Conservation (phyloP, 2,329 filamentous ascomycete genomes). For the Talaromyces amestolkiae region DNA sequence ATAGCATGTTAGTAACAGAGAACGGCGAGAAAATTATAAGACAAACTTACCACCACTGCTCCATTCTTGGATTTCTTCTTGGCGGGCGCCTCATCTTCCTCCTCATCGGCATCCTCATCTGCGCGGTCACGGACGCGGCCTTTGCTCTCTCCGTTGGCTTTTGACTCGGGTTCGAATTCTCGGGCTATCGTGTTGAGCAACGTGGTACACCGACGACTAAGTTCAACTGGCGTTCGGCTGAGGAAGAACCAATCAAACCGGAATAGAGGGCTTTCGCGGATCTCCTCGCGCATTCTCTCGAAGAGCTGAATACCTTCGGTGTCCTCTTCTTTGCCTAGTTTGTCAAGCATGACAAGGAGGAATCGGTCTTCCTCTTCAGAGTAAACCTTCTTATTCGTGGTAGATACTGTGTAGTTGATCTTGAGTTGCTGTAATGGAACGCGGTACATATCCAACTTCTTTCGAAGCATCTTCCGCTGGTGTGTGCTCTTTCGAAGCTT, state of each 20-base stretch:
- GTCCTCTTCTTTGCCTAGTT: constrained; percentile 83
- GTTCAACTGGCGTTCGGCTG: constrained; percentile 86
- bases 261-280: constrained; percentile 90
- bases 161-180: constrained; percentile 71
- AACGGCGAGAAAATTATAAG: not conserved
- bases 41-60: constrained; percentile 64
- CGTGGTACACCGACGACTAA: constrained; percentile 88
- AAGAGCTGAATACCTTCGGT: constrained; percentile 56
- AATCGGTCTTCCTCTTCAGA: constrained; percentile 98
- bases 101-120: constrained; percentile 77
- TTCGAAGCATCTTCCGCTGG: constrained; percentile 86
- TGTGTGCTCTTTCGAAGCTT: constrained; percentile 84
- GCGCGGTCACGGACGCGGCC: constrained; percentile 61
- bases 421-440: constrained; percentile 96
- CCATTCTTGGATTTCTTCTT: constrained; percentile 72
- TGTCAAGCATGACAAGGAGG: constrained; percentile 87
- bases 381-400: constrained; percentile 99
- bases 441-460: constrained; percentile 96
- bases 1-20: not conserved
- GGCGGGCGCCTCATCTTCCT: constrained; percentile 86
- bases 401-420: constrained; percentile 98
- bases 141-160: constrained; percentile 63
- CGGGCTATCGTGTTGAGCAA: constrained; percentile 90
- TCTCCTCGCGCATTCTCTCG: constrained; percentile 94
- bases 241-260: constrained; percentile 99